phyloP scores from a whole-genome alignment of 352 stramenopile genomes.

The Plasmopara muralis region DNA sequence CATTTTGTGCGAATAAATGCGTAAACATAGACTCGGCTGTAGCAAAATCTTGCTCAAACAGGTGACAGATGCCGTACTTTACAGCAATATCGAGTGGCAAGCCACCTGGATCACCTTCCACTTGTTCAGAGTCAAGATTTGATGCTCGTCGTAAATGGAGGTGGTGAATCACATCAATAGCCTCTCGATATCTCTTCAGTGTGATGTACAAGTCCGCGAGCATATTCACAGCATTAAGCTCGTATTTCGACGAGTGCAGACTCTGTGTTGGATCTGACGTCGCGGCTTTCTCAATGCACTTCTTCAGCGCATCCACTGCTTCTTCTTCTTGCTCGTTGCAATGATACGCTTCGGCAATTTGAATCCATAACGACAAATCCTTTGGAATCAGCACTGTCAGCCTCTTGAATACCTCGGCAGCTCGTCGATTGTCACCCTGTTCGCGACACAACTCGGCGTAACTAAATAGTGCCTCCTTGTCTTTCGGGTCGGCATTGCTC shows the following conservation, averaged over 20 bases:
- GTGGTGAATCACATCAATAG: slow-evolving; percentile 73
- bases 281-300: slow-evolving; percentile 75
- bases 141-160: slow-evolving; percentile 60
- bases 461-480: slow-evolving; percentile 75
- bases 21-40: slow-evolving; percentile 79
- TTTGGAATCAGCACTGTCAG: slow-evolving; percentile 59
- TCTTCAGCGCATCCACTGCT: slow-evolving; percentile 75
- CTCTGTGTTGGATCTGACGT: slow-evolving; percentile 46
- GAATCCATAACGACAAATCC: slow-evolving; percentile 80
- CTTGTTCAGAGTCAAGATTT: slow-evolving; percentile 47
- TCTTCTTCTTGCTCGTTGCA: slow-evolving; percentile 84
- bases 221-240: slow-evolving; percentile 87
- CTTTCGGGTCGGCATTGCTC: slow-evolving; percentile 68
- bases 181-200: slow-evolving; percentile 74
- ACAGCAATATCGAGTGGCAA: slow-evolving; percentile 81
- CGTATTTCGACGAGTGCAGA: slow-evolving; percentile 65
- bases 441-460: slow-evolving; percentile 77
- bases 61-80: slow-evolving; percentile 82
- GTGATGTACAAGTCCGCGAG: slow-evolving; percentile 83
- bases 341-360: slow-evolving; percentile 82
- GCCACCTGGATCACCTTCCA: slow-evolving; percentile 56
- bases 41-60: slow-evolving; percentile 67
- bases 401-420: slow-evolving; percentile 80
- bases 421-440: slow-evolving; percentile 66
- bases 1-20: slow-evolving; percentile 75